Evolutionary conservation across 2,329 filamentous ascomycete genomes (phyloP).

Genomic region (Colletotrichum simmondsii): DNA sequence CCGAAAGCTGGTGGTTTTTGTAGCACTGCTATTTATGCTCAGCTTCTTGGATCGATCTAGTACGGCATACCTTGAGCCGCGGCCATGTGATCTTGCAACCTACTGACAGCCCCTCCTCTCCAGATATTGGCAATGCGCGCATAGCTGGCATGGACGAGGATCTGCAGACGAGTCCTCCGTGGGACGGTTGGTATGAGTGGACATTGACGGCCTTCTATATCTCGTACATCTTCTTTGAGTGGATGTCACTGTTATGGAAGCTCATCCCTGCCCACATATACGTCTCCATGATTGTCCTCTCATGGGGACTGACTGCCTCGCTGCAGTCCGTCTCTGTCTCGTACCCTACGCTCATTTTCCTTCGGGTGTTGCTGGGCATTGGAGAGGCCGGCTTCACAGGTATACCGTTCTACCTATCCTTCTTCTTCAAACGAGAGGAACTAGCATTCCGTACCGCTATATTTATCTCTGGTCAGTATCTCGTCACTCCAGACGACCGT

Average conservation of each 20-base stretch:
- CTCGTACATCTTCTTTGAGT: slow-evolving; percentile 72
- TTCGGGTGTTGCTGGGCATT: slow-evolving; percentile 69
- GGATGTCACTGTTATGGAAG: slow-evolving; percentile 72
- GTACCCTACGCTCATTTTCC: slow-evolving; percentile 67
- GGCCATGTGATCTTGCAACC: not conserved
- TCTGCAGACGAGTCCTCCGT: slow-evolving; percentile 61
- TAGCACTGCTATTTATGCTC: slow-evolving; percentile 85
- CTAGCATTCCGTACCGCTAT: slow-evolving; percentile 86
- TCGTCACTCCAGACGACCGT: not conserved
- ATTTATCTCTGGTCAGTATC: slow-evolving; percentile 76
- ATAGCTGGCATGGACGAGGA: slow-evolving; percentile 73
- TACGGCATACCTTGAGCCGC: slow-evolving; percentile 50
- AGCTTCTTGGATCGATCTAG: slow-evolving; percentile 89
- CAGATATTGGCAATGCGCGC: slow-evolving; percentile 72
- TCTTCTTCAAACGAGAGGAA: slow-evolving; percentile 75
- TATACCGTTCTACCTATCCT: slow-evolving; percentile 72
- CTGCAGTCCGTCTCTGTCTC: slow-evolving; percentile 75
- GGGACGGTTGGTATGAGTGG: slow-evolving; percentile 67
- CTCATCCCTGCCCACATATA: slow-evolving; percentile 70
- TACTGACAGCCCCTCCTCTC: slow-evolving; percentile 8
- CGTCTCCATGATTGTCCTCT: slow-evolving; percentile 71
- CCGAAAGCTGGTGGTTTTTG: slow-evolving; percentile 79
- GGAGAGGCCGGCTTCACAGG: slow-evolving; percentile 75
- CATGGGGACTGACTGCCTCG: slow-evolving; percentile 84
- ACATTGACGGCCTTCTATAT: slow-evolving; percentile 71